A percentile compares a stretch with the other conserved stretches of the same genome.
phyloP scores from a whole-genome alignment of 2,329 filamentous ascomycete species.

The Sclerotinia trifoliorum region DNA sequence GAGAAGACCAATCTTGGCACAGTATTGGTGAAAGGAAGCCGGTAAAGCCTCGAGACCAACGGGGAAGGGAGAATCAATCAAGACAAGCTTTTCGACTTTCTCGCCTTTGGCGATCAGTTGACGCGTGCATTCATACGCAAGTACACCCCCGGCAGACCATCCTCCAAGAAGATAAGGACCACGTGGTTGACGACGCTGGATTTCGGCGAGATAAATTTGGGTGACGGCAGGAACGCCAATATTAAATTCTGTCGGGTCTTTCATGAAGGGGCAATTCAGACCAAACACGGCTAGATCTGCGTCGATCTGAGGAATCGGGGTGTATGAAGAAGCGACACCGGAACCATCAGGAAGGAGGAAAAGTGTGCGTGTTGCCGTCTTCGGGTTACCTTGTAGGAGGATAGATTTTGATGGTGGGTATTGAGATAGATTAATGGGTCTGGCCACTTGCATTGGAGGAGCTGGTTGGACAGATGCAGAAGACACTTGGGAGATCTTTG shows the following conservation, averaged over 20 bases:
- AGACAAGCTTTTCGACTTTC: slow-evolving; percentile 56
- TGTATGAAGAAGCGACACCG: slow-evolving; percentile 42
- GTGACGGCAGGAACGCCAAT: slow-evolving; percentile 65
- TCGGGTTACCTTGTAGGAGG: slow-evolving; percentile 48
- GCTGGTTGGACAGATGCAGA: not conserved
- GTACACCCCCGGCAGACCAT: slow-evolving; percentile 73
- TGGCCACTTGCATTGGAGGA: slow-evolving; percentile 7
- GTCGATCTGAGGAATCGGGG: slow-evolving; percentile 40
- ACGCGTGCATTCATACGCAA: slow-evolving; percentile 64
- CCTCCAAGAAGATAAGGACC: slow-evolving; percentile 68
- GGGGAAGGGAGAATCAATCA: slow-evolving; percentile 66
- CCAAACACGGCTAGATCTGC: slow-evolving; percentile 51
- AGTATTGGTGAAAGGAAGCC: slow-evolving; percentile 52
- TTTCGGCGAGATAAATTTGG: slow-evolving; percentile 63
- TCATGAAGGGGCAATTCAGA: slow-evolving; percentile 70
- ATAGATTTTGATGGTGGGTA: slow-evolving; percentile 38
- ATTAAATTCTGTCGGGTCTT: slow-evolving; percentile 61
- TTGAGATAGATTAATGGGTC: slow-evolving; percentile 12
- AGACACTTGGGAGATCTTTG: not conserved
- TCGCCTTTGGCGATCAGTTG: slow-evolving; percentile 58
- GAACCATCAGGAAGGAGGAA: slow-evolving; percentile 50
- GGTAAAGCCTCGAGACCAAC: slow-evolving; percentile 67
- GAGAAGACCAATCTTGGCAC: slow-evolving; percentile 68
- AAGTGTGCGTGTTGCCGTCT: slow-evolving; percentile 46
- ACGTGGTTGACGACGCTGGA: slow-evolving; percentile 65